phyloP scores from a whole-genome alignment of 73 alveolate genomes.

The Blepharisma stoltei region DNA sequence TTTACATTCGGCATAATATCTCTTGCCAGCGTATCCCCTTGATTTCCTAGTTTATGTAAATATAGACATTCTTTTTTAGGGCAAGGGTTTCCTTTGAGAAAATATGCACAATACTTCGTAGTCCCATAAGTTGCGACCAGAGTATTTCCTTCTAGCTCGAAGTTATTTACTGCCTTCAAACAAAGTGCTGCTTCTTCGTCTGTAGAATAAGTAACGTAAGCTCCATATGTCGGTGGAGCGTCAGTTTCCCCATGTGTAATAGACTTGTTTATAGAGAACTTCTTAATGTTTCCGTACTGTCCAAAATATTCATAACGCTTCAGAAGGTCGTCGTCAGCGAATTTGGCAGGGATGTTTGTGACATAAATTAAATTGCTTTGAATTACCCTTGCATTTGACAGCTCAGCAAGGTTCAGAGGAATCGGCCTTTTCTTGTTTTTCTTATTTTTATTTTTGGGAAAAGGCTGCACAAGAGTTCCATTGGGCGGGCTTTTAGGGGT shows the following conservation, averaged over 20 bases:
- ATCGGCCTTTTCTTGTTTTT: neutral
- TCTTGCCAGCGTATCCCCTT: neutral
- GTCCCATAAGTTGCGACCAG: conserved; percentile 85
- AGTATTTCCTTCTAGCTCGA: conserved; percentile 57
- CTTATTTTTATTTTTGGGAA: too few relatives aligned
- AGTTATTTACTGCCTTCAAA: conserved; percentile 70
- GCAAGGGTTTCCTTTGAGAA: conserved; percentile 69
- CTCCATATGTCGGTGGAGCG: conserved; percentile 45
- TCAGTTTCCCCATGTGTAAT: neutral
- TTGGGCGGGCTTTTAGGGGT: too few relatives aligned
- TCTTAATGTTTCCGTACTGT: conserved; percentile 67
- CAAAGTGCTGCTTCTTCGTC: conserved; percentile 74
- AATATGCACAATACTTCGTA: conserved; percentile 82
- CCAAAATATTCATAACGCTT: conserved; percentile 75
- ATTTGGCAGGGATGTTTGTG: neutral
- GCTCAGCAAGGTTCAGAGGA: neutral
- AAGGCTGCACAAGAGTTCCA: too few relatives aligned
- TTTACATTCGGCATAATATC: conserved; percentile 7
- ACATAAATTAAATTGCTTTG: conserved; percentile 16
- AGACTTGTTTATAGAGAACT: conserved; percentile 48
- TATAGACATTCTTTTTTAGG: conserved; percentile 67
- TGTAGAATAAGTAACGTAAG: conserved; percentile 71
- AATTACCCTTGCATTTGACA: conserved; percentile 19
- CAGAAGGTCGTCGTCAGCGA: conserved; percentile 25
- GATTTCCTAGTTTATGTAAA: conserved; percentile 39